phyloP scores from a whole-genome alignment of 1,139 yeast genomes.

The Blastobotrys indianensis region DNA sequence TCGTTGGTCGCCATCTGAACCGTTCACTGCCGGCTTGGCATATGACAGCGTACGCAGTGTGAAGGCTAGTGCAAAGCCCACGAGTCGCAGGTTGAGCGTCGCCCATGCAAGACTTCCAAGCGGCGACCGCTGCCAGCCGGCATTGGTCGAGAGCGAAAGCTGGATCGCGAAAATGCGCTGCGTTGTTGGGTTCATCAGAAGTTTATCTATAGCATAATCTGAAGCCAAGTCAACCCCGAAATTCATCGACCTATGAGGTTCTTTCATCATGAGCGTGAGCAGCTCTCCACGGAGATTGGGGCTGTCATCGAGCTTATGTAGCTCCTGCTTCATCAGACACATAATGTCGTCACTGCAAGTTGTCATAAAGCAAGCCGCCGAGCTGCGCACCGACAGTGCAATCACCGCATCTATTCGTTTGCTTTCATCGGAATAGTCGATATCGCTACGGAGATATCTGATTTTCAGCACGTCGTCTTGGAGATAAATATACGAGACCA shows the following conservation, averaged over 20 bases:
- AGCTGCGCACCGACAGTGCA: conserved; percentile 59
- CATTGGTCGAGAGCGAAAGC: conserved; percentile 53
- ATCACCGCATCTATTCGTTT: conserved; percentile 39
- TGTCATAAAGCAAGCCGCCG: conserved; percentile 61
- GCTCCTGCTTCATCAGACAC: conserved; percentile 40
- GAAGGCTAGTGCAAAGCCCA: conserved; percentile 71
- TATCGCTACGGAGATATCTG: conserved; percentile 15
- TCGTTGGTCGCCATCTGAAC: conserved; percentile 16
- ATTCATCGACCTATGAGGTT: conserved; percentile 63
- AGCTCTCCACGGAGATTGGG: conserved; percentile 18
- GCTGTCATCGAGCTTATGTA: conserved; percentile 4
- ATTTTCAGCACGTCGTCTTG: conserved; percentile 16
- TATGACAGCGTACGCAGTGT: conserved; percentile 45
- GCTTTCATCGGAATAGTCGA: conserved; percentile 14
- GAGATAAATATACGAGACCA: conserved; percentile 44
- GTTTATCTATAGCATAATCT: conserved; percentile 61
- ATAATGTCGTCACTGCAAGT: conserved; percentile 62
- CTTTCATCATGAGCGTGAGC: conserved; percentile 43
- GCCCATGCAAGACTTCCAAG: conserved; percentile 62
- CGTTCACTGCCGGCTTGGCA: conserved; percentile 10
- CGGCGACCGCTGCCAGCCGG: conserved; percentile 43
- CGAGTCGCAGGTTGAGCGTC: conserved; percentile 59
- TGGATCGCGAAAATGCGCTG: conserved; percentile 60
- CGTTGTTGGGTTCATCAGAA: conserved; percentile 65
- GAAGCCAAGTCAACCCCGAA: conserved; percentile 61